These are phyloP conservation scores for Trametopsis cervina DNA, from an alignment of 768 basidiomycete genomes.

Conservation along the genomic window DNA sequence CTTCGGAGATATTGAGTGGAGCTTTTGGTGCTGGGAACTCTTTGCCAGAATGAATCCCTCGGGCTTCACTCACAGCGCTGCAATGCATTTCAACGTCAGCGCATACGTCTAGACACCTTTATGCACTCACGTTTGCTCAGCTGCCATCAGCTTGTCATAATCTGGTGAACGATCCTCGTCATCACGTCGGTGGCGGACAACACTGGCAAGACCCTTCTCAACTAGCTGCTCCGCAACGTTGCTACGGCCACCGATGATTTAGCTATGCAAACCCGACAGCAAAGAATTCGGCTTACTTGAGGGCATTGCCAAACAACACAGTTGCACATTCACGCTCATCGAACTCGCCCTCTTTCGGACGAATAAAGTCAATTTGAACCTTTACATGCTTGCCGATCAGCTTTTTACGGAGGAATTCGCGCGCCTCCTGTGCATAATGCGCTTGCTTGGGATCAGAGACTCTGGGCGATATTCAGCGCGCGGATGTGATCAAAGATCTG, in stretches of 20 bases:
- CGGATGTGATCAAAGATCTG: background rate
- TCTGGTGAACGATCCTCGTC: slow-evolving; percentile 96
- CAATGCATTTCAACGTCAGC: slow-evolving; percentile 9
- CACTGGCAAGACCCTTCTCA: slow-evolving; percentile 87
- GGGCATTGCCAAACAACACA: slow-evolving; percentile 64
- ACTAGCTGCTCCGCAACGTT: slow-evolving; percentile 91
- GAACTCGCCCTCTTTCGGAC: slow-evolving; percentile 87
- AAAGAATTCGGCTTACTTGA: background rate
- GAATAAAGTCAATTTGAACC: slow-evolving; percentile 82
- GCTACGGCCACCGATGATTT: background rate
- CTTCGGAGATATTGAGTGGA: slow-evolving; percentile 91
- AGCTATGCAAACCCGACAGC: background rate
- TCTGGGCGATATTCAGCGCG: slow-evolving; percentile 35
- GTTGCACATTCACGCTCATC: slow-evolving; percentile 93
- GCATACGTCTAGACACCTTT: background rate
- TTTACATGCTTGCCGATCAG: slow-evolving; percentile 87
- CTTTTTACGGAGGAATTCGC: slow-evolving; percentile 87
- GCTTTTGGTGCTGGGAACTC: slow-evolving; percentile 73
- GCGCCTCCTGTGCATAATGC: slow-evolving; percentile 85
- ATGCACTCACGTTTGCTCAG: slow-evolving; percentile 75
- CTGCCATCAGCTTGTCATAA: slow-evolving; percentile 92
- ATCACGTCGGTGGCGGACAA: slow-evolving; percentile 87
- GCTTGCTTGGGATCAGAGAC: slow-evolving; percentile 81
- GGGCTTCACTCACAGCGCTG: slow-evolving; percentile 70
- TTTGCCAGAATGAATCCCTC: slow-evolving; percentile 91